Base-by-base conservation (phyloP, 2,329 filamentous ascomycete species). In the Fusarium tuaranense region DNA sequence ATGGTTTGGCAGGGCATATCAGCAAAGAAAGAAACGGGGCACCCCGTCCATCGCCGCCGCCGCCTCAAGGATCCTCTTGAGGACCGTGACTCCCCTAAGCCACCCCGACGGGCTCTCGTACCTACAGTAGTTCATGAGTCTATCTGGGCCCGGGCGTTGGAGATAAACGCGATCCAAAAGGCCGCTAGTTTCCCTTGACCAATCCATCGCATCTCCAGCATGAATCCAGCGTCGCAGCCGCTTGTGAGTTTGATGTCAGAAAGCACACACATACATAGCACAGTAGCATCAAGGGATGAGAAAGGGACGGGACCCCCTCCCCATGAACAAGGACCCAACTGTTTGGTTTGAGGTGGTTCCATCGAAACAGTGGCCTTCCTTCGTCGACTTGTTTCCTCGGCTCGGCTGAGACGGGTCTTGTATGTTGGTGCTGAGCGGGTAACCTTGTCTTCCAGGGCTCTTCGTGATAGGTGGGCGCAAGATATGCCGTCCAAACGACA, bases 331-430 rank as follows among this genome's bases (percentile, higher is more conserved):
- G 48, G 65, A 60, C 74, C 73, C 72, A 73, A 67, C 70, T 73
- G 74, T 81, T 82, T 81, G 69, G 76, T 81, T 81, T 80, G 78
- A 78, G 76, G 70, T 76, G 71, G 72, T 72, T 76, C 73, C 71
- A 72, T 81, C 76, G 76, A 81, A 81, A 81, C 79, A 68, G 65
- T 48, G 53, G 32, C 32, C 63, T 30, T 65, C 25, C 58, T 65
- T 44, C 41, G 36, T 62, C n/a, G 27, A 64, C 61, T 64, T 64
- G 61, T 64, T 64, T 64, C 61, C 46, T 64, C 61, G 46, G 46
- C 61, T 55, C 62, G 61, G 67, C 68, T 75, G 65, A 59, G 65
- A 73, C 72, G 65, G 69, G 72, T 67, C 69, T 63, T 74, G 65
- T 63, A 55, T 64, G 48, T 72, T 72, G 68, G 38, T 55, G 30